These are phyloP conservation scores for Epichloe hybrida DNA, from an alignment of 2,329 filamentous ascomycete genomes.

Conservation along the genomic window DNA sequence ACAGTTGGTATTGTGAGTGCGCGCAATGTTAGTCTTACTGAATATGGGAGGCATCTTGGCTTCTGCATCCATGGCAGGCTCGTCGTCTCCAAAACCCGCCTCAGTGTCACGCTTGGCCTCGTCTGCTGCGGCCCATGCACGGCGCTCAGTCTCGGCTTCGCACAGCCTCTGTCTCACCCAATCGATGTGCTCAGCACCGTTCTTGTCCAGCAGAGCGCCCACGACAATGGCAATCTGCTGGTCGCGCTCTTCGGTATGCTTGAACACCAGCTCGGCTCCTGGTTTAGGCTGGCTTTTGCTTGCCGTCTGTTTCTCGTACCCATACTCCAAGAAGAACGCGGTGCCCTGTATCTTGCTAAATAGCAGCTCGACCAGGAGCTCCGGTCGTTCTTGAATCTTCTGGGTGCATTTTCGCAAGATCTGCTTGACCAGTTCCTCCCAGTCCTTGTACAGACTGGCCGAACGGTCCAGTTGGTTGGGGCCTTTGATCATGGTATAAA, in stretches of 20 bases:
- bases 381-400: constrained; percentile 74
- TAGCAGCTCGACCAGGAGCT: constrained; percentile 78
- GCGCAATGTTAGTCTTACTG: constrained; percentile 14
- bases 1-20: background rate
- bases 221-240: constrained; percentile 71
- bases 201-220: constrained; percentile 65
- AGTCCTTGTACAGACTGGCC: constrained; percentile 64
- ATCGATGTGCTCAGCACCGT: constrained; percentile 58
- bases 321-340: constrained; percentile 78
- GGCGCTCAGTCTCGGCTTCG: constrained; percentile 57
- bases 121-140: constrained; percentile 63
- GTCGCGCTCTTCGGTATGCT: constrained; percentile 51
- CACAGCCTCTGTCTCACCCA: constrained; percentile 68
- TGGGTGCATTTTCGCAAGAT: constrained; percentile 69
- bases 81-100: constrained; percentile 19
- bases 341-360: constrained; percentile 85
- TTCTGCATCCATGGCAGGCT: constrained; percentile 10
- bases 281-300: constrained; percentile 48
- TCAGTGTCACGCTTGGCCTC: constrained; percentile 36
- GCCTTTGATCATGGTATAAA: constrained; percentile 87
- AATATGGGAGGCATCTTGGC: constrained; percentile 20
- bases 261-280: constrained; percentile 74
- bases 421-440: constrained; percentile 80
- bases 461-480: constrained; percentile 59
- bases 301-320: constrained; percentile 71